Conservation (phyloP, 1,139 yeast genomes). For the Blastobotrys petasosporus region DNA sequence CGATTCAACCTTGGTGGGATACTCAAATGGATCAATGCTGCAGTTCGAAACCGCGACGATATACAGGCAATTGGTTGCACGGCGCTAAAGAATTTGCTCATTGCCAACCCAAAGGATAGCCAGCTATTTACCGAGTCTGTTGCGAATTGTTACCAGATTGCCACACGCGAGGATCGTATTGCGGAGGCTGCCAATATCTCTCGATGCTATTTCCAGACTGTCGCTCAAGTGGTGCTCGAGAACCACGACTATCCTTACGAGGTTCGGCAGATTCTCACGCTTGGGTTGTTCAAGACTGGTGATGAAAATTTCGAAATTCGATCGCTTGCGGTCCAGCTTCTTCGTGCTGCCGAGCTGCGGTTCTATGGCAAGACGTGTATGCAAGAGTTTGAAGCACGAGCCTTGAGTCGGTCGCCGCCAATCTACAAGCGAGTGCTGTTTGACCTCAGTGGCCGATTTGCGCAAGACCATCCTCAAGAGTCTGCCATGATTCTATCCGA, state of each 20-base stretch:
- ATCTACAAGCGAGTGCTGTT: constrained; percentile 73
- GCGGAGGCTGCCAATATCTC: constrained; percentile 40
- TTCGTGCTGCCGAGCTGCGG: constrained; percentile 51
- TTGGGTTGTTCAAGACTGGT: constrained; percentile 66
- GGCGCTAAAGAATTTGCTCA: constrained; percentile 67
- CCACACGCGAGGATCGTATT: neutral
- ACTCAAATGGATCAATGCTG: constrained; percentile 71
- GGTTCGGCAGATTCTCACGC: constrained; percentile 54
- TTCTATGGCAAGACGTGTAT: constrained; percentile 44
- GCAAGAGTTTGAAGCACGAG: constrained; percentile 51
- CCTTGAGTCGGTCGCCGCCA: constrained; percentile 60
- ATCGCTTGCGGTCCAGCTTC: constrained; percentile 52
- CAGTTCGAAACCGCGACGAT: constrained; percentile 53
- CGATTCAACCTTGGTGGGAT: constrained; percentile 68
- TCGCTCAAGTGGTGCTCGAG: constrained; percentile 55
- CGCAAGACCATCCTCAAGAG: constrained; percentile 52
- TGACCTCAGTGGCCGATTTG: constrained; percentile 59
- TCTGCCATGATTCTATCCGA: constrained; percentile 62
- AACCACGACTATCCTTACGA: constrained; percentile 41
- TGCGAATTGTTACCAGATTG: constrained; percentile 57
- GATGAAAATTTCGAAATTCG: constrained; percentile 57
- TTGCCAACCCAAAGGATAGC: constrained; percentile 50
- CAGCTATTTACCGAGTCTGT: constrained; percentile 60
- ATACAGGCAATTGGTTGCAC: constrained; percentile 58
- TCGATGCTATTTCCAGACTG: constrained; percentile 63